phyloP scores from a whole-genome alignment of 2,329 filamentous ascomycete genomes.

The Periglandula ipomoeae region DNA sequence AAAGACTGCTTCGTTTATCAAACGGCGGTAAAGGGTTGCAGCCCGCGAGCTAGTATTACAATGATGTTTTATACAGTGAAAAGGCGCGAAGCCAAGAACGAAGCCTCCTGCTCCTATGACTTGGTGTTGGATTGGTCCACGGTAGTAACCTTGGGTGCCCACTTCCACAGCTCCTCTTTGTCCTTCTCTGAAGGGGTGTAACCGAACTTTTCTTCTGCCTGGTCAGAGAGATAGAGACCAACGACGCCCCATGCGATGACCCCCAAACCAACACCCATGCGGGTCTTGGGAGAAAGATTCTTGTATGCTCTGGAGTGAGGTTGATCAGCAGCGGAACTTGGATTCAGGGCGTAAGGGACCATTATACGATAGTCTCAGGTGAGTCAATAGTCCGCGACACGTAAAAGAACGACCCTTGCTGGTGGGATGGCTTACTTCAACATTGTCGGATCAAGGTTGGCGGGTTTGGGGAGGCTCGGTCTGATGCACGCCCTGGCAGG shows the following conservation, averaged over 20 bases:
- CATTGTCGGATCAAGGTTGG: background rate
- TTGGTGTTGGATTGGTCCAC: constrained; percentile 35
- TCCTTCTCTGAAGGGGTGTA: constrained; percentile 66
- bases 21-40: too few relatives aligned
- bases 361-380: too few relatives aligned
- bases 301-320: constrained; percentile 52
- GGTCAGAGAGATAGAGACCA: constrained; percentile 66
- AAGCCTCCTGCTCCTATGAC: background rate
- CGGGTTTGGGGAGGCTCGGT: too few relatives aligned
- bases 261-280: constrained; percentile 61
- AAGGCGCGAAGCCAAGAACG: background rate
- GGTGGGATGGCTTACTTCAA: background rate
- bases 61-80: background rate
- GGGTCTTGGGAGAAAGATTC: constrained; percentile 60
- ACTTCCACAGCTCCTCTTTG: constrained; percentile 52
- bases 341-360: background rate
- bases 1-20: too few relatives aligned
- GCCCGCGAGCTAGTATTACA: too few relatives aligned
- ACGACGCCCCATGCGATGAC: constrained; percentile 67
- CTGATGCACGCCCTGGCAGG: too few relatives aligned
- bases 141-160: constrained; percentile 52
- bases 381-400: too few relatives aligned
- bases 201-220: constrained; percentile 63
- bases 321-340: background rate
- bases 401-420: too few relatives aligned